Base-by-base conservation (phyloP, 2,329 filamentous ascomycete species). In the Geosmithia putterillii region DNA sequence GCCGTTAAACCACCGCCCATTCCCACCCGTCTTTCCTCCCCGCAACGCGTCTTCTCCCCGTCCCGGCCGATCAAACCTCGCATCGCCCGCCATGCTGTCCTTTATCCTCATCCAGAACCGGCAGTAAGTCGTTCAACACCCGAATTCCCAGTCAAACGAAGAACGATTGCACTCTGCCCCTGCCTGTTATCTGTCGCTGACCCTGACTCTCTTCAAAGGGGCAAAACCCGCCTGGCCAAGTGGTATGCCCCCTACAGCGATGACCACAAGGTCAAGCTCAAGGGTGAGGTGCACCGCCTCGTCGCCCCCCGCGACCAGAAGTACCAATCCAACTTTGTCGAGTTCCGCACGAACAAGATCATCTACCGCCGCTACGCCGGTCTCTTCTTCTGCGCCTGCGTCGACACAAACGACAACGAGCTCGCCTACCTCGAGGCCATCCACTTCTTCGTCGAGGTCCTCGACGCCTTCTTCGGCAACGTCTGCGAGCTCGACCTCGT, bases 321-420 rank as follows among this genome's bases (percentile, higher is more conserved):
- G 62, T 95, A 98, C 72, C 92, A 98, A 64, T 95, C 88, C 67
- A 98, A 98, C 70, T 98, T 98, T 58, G 92, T 98, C 73, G 92
- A 98, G 67, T 83, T 84, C 69, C 84, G 86, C 52, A 86, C 88
- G 66, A 88, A 90, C 61, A 96, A 95, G 70, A 85, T 98, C 55
- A 87, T 98, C 43, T 98, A 98, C 70, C 83, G 94, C 38, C 85
- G 92, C 49, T 98, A 98, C 66, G 92, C 92, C 0, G 92, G 92
- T 1, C 79, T 98, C 46, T 98, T 98, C 77, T 98, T 98, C 72
- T 98, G 92, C 71, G 94, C 89, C 43, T 96, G 92, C 65, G 92
- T 98, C 60, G 92, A 98, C 66, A 94, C 90, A 42, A 96, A 95
- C 64, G 92, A 98, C 65, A 98, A 96, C 66, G 92, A 98, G 70